These are phyloP conservation scores for Holtermannia corniformis DNA, from an alignment of 768 basidiomycete species.

Conservation along the genomic window DNA sequence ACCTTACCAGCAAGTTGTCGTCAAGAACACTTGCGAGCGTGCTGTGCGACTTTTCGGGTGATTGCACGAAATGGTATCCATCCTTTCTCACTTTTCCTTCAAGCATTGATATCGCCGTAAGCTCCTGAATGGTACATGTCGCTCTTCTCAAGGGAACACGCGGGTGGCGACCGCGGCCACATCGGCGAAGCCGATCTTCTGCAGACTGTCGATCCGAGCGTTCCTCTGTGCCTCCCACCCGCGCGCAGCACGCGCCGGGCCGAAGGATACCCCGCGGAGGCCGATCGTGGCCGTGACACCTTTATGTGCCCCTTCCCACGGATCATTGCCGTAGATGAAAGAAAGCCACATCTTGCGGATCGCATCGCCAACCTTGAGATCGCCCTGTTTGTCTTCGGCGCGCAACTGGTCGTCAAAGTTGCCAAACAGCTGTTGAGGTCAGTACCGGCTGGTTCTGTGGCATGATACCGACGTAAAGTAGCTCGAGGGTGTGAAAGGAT, in stretches of 20 bases:
- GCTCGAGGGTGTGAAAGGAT: constrained; percentile 5
- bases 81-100: too few species aligned
- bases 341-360: constrained; percentile 1
- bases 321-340: constrained; percentile 4
- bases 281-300: not conserved
- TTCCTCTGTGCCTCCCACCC: not conserved
- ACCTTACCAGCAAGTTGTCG: too few species aligned
- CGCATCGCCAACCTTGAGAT: not conserved
- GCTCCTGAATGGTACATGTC: too few species aligned
- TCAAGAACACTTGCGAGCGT: too few species aligned
- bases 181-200: not conserved
- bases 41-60: too few species aligned
- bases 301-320: not conserved
- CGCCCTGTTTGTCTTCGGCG: not conserved
- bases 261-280: not conserved
- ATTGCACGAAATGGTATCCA: too few species aligned
- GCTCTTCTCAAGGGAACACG: not conserved
- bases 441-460: not conserved
- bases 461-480: constrained; percentile 2
- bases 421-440: constrained; percentile 3
- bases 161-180: not conserved
- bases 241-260: not conserved
- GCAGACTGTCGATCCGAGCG: not conserved
- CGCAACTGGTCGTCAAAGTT: constrained; percentile 3
- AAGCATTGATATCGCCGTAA: too few species aligned